Base-by-base conservation (phyloP, 192 early-diverging fungal species). In the Backusella tuberculispora region DNA sequence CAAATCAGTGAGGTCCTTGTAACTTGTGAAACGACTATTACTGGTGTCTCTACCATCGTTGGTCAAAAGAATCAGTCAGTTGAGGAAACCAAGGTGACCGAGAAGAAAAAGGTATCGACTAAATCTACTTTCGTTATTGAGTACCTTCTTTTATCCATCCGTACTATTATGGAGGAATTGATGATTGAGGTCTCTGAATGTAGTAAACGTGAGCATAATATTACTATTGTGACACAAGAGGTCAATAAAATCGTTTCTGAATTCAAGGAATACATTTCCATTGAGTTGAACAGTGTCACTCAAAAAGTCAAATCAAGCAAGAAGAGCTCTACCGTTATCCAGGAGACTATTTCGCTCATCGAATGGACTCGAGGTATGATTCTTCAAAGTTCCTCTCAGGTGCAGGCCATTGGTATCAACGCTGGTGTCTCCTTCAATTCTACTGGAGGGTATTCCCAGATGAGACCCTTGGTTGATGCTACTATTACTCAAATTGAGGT, bases 331-430 rank as follows among this genome's bases (percentile, higher is more conserved):
- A 42, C 47, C 48, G 46, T 29, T 53, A 63, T 29, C 24, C 74
- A 75, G 48, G 63, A 48, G 1, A 5, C 13, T 8, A 41, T 34
- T 50, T 14, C 34, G 4, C 40, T 75, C n/a, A 46, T 47, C 26
- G 68, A 69, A 44, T 75, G 74, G 74, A 68, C 74, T 53, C 64
- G 66, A 41, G 66, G 66, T 60, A 68, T 75, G 74, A 46, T 75
- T 34, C 24, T 75, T 19, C 74, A 75, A 41, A 44, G 45, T 24
- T 44, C 74, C 26, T 19, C 45, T 44, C 74, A 75, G 24, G 60
- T 75, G n/a, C 63, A 75, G 29, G 29, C 46, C 12, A 47, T 75
- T 19, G 74, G 65, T 75, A 19, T 75, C 34, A 66, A 75, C 21
- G 37, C 60, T 7, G 66, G 46, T 21, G 74, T 44, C 8, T 37